Percentiles rank a stretch among this genome's conserved stretches.
Conservation (phyloP, 108 stramenopile genomes). For the Skeletonema costatum region DNA sequence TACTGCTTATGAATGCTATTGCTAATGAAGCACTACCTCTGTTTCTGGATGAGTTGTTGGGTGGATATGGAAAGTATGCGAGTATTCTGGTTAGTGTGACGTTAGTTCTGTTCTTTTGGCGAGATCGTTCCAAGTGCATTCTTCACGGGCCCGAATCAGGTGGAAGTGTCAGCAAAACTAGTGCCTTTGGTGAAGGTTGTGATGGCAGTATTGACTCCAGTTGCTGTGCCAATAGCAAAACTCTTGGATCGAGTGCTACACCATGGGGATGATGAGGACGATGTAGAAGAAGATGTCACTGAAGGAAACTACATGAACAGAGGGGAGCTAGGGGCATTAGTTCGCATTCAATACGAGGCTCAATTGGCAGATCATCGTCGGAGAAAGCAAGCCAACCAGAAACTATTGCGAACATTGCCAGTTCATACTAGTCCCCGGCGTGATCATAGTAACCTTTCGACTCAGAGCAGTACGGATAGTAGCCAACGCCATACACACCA, state of each 20-base stretch:
- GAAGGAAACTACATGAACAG: slow-evolving; percentile 44
- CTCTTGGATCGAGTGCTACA: slow-evolving; percentile 79
- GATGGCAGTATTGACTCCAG: slow-evolving; percentile 76
- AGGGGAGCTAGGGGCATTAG: slow-evolving; percentile 35
- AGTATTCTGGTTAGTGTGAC: slow-evolving; percentile 88
- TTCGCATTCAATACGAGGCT: slow-evolving; percentile 44
- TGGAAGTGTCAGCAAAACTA: slow-evolving; percentile 76
- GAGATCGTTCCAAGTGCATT: slow-evolving; percentile 58
- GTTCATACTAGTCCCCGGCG: neutral
- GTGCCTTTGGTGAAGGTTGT: slow-evolving; percentile 81
- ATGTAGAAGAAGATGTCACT: slow-evolving; percentile 37
- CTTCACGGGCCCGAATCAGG: slow-evolving; percentile 93
- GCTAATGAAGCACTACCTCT: slow-evolving; percentile 95
- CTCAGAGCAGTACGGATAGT: neutral
- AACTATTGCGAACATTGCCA: slow-evolving; percentile 1
- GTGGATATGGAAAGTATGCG: slow-evolving; percentile 74
- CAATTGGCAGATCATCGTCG: slow-evolving; percentile 20
- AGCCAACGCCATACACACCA: slow-evolving; percentile 4
- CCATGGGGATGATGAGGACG: slow-evolving; percentile 53
- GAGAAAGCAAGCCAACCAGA: slow-evolving; percentile 16
- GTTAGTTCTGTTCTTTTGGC: slow-evolving; percentile 87
- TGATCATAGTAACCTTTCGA: neutral
- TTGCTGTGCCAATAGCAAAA: slow-evolving; percentile 89
- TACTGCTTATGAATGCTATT: slow-evolving; percentile 92
- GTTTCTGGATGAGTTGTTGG: slow-evolving; percentile 91